phyloP scores from a whole-genome alignment of 2,329 filamentous ascomycete genomes.

The Stachybotrys chartarum region DNA sequence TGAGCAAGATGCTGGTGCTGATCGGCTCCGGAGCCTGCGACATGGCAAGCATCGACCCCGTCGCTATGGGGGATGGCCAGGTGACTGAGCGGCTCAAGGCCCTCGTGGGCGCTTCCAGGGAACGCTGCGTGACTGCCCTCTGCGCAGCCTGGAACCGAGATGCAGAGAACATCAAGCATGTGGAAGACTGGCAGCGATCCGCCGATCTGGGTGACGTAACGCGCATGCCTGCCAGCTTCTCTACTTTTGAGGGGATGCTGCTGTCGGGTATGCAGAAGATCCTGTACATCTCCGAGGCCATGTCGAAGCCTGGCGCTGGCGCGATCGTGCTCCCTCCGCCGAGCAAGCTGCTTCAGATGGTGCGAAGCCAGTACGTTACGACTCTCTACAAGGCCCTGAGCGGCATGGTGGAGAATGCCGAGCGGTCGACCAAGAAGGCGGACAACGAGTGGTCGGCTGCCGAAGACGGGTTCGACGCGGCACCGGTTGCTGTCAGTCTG shows the following conservation, averaged over 20 bases:
- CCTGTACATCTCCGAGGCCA: constrained; percentile 82
- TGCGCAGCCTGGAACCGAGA: constrained; percentile 91
- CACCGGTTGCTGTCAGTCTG: constrained; percentile 24
- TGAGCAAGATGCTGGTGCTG: constrained; percentile 72
- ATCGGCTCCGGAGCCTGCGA: constrained; percentile 85
- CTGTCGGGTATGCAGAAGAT: constrained; percentile 90
- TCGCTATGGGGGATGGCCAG: constrained; percentile 47
- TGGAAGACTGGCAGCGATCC: constrained; percentile 90
- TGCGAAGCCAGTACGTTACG: constrained; percentile 84
- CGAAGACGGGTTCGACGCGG: constrained; percentile 30
- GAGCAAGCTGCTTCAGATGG: constrained; percentile 81
- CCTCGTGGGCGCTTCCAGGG: constrained; percentile 71
- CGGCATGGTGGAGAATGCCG: constrained; percentile 95
- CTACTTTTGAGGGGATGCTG: constrained; percentile 76
- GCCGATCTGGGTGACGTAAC: constrained; percentile 80
- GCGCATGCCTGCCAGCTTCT: constrained; percentile 80
- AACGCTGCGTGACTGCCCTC: constrained; percentile 77
- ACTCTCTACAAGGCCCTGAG: constrained; percentile 91
- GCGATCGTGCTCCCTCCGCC: constrained; percentile 82
- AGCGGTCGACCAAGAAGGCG: constrained; percentile 59
- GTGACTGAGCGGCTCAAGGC: constrained; percentile 66
- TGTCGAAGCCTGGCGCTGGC: constrained; percentile 62
- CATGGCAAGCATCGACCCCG: constrained; percentile 67
- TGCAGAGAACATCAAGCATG: constrained; percentile 81
- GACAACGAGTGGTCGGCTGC: constrained; percentile 51